phyloP scores from a whole-genome alignment of 2,329 filamentous ascomycete genomes.

The Penicillium rolfsii region DNA sequence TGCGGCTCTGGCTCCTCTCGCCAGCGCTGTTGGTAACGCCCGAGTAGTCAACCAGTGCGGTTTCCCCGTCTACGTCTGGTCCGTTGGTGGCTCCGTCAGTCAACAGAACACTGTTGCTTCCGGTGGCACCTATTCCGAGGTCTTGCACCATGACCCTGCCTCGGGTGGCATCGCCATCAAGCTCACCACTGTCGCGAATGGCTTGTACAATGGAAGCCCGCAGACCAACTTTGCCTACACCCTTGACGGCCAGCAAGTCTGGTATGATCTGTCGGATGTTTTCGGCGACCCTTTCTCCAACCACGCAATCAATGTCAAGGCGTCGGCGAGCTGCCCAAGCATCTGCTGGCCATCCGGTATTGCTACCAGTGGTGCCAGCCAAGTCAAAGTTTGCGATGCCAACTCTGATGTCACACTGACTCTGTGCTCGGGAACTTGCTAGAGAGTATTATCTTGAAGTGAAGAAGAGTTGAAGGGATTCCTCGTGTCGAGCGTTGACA shows the following conservation, averaged over 20 bases:
- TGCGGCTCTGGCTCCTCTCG: slow-evolving; percentile 38
- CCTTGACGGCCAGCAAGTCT: slow-evolving; percentile 35
- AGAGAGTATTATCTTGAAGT: slow-evolving; percentile 4
- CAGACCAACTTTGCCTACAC: slow-evolving; percentile 51
- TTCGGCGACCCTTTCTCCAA: slow-evolving; percentile 49
- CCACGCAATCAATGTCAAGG: slow-evolving; percentile 33
- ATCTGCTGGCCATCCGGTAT: slow-evolving; percentile 41
- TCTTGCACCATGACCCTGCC: slow-evolving; percentile 38
- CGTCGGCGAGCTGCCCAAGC: slow-evolving; percentile 38
- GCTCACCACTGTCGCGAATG: slow-evolving; percentile 40
- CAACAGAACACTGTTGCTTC: slow-evolving; percentile 34
- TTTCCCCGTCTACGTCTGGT: slow-evolving; percentile 44
- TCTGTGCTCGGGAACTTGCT: slow-evolving; percentile 36
- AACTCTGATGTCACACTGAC: slow-evolving; percentile 35
- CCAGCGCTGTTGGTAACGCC: slow-evolving; percentile 42
- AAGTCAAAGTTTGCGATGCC: slow-evolving; percentile 36
- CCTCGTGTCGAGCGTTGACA: background rate
- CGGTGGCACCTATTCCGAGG: slow-evolving; percentile 38
- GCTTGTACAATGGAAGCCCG: slow-evolving; percentile 40
- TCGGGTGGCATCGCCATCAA: slow-evolving; percentile 50
- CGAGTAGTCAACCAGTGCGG: slow-evolving; percentile 46
- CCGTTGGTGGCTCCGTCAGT: slow-evolving; percentile 42
- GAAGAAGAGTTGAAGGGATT: background rate
- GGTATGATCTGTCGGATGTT: slow-evolving; percentile 51
- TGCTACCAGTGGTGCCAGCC: slow-evolving; percentile 34